Evolutionary conservation across 2,329 filamentous ascomycete species (phyloP).

Genomic region (Trichoderma afroharzianum): DNA sequence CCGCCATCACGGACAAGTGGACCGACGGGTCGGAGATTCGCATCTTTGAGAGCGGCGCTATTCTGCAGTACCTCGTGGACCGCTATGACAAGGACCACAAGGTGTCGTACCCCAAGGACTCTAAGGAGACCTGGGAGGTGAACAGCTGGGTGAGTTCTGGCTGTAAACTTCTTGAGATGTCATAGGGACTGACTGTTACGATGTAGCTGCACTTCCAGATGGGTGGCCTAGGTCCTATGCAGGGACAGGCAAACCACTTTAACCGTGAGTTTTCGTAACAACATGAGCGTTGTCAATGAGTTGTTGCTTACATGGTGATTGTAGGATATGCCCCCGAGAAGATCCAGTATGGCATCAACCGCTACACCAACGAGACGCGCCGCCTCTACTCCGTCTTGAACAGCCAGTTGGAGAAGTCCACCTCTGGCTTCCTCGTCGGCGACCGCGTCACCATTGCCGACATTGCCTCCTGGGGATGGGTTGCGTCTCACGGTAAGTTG

Average conservation of each 20-base stretch:
- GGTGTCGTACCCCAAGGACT: conserved; percentile 71
- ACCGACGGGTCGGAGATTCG: conserved; percentile 68
- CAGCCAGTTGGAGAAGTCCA: conserved; percentile 58
- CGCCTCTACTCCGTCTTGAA: conserved; percentile 77
- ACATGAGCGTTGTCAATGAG: neutral
- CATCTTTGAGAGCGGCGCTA: conserved; percentile 79
- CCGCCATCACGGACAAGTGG: conserved; percentile 77
- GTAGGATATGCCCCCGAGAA: conserved; percentile 72
- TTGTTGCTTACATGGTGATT: neutral
- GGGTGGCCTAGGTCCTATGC: conserved; percentile 77
- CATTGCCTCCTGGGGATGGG: conserved; percentile 78
- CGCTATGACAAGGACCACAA: conserved; percentile 79
- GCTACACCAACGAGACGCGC: conserved; percentile 80
- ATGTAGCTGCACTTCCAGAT: conserved; percentile 67
- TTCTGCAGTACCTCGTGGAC: conserved; percentile 79
- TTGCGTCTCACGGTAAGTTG: conserved; percentile 48
- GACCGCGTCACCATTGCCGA: conserved; percentile 72
- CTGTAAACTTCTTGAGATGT: neutral
- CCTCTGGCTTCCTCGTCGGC: conserved; percentile 60
- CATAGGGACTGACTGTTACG: too few relatives aligned
- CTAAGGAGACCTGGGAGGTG: conserved; percentile 72
- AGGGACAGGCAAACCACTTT: conserved; percentile 80
- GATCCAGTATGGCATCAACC: conserved; percentile 77
- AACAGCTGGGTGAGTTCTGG: conserved; percentile 63
- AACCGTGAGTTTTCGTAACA: conserved; percentile 40